Evolutionary conservation across 1,284 basidiomycete genomes (phyloP).

Genomic region (Leccinum variabile): DNA sequence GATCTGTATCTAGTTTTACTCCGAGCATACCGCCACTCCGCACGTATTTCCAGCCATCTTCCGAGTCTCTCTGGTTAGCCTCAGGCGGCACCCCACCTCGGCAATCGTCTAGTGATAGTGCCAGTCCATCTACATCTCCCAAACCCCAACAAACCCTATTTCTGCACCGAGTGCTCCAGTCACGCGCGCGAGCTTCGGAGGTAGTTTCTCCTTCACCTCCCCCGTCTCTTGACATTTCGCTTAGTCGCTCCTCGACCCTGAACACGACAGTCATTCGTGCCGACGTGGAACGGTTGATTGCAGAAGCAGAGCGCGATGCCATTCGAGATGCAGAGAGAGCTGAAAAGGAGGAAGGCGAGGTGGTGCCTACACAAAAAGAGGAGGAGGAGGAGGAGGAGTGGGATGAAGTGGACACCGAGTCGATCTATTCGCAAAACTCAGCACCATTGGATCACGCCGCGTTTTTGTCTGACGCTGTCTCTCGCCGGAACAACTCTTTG

Average conservation of each 20-base stretch:
- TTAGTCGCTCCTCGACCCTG: slow-evolving; percentile 7
- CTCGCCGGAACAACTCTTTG: slow-evolving; percentile 1
- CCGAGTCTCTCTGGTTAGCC: not conserved
- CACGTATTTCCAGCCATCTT: not conserved
- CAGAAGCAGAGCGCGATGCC: slow-evolving; percentile 17
- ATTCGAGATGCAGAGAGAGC: slow-evolving; percentile 16
- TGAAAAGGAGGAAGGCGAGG: not conserved
- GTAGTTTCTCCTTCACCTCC: not conserved
- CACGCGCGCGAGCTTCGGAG: slow-evolving; percentile 27
- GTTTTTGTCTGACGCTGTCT: not conserved
- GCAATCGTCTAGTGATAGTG: not conserved
- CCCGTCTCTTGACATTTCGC: slow-evolving; percentile 2
- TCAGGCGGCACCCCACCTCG: not conserved
- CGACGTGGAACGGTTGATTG: slow-evolving; percentile 19
- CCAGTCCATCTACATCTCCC: not conserved
- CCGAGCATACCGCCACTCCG: slow-evolving; percentile 9
- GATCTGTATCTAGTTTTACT: slow-evolving; percentile 1
- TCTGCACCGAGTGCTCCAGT: slow-evolving; percentile 26
- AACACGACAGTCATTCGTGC: slow-evolving; percentile 1
- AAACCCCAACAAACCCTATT: slow-evolving; percentile 16
- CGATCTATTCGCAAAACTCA: slow-evolving; percentile 27
- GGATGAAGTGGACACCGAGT: slow-evolving; percentile 9
- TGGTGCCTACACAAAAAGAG: not conserved
- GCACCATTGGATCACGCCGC: slow-evolving; percentile 23
- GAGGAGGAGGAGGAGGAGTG: not conserved